A percentile compares a stretch with the other conserved stretches of the same genome.
These are phyloP conservation scores for Cucumis hystrix DNA, from an alignment of 306 rosid genomes.

Conservation along the genomic window DNA sequence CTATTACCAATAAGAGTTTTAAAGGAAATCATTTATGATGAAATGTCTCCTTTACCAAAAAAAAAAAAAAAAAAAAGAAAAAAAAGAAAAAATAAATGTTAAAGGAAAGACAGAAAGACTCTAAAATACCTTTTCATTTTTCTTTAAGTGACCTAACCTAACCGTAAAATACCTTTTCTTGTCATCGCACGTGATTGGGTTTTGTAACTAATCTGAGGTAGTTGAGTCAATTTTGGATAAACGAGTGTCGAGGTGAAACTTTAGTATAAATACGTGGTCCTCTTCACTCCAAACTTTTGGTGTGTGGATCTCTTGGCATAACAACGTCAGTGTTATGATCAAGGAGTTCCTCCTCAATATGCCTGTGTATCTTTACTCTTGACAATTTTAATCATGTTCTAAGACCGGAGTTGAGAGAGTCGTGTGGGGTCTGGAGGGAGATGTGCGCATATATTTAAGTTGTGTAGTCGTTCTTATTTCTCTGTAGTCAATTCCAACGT, in stretches of 20 bases:
- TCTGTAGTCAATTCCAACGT: neutral
- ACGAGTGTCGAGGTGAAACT: neutral
- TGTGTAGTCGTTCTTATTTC: neutral
- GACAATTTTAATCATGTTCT: neutral
- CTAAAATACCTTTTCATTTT: neutral
- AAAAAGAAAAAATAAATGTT: neutral
- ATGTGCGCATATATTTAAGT: neutral
- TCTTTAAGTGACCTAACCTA: no score
- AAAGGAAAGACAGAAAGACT: neutral
- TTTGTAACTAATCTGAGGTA: neutral
- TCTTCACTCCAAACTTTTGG: neutral
- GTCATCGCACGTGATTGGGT: neutral
- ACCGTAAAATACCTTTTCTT: neutral
- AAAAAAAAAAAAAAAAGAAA: no score
- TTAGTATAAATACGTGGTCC: neutral
- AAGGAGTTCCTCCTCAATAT: no score
- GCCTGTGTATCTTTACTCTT: no score
- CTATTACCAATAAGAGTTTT: neutral
- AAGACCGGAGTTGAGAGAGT: neutral
- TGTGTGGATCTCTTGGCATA: no score
- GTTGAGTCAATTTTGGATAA: neutral
- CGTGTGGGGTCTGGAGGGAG: neutral
- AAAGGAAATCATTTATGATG: neutral
- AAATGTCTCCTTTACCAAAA: no score
- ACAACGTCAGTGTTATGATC: no score